Evolutionary conservation across 768 basidiomycete species (phyloP).

Genomic region (Hericium coralloides): DNA sequence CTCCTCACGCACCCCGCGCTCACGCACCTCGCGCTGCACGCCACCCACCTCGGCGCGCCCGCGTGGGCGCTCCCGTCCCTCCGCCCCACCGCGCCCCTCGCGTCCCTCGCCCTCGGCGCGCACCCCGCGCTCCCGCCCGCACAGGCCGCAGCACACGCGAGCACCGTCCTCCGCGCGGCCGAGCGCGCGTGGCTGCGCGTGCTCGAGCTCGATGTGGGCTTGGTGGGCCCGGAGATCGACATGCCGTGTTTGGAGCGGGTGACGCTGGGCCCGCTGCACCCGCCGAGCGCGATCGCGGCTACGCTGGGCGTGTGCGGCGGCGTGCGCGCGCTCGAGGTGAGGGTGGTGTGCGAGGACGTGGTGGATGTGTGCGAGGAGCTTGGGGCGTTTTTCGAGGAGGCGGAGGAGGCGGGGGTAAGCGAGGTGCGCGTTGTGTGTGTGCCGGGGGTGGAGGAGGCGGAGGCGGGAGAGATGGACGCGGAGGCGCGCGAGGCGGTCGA

Average conservation of each 20-base stretch:
- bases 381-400: not conserved
- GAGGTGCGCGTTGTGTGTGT: not conserved
- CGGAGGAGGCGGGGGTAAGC: not conserved
- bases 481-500: not conserved
- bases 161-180: not conserved
- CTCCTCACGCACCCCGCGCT: constrained; percentile 7
- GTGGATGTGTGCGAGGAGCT: not conserved
- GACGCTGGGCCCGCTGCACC: not conserved
- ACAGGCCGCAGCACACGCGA: constrained; percentile 10
- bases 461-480: not conserved
- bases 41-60: constrained; percentile 9
- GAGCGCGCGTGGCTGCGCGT: not conserved
- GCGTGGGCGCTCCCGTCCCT: constrained; percentile 5
- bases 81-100: not conserved
- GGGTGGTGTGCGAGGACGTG: not conserved
- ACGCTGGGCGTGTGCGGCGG: not conserved
- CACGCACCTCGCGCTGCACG: constrained; percentile 10
- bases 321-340: not conserved
- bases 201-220: not conserved
- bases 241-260: not conserved
- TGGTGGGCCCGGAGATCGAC: not conserved
- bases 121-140: constrained; percentile 7
- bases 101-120: constrained; percentile 10
- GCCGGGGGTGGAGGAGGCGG: not conserved
- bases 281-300: not conserved